Evolutionary conservation across 805 yeast species (phyloP), one percentile per base, ranked within the genome.

Genomic region (Metschnikowia cubensis): DNA sequence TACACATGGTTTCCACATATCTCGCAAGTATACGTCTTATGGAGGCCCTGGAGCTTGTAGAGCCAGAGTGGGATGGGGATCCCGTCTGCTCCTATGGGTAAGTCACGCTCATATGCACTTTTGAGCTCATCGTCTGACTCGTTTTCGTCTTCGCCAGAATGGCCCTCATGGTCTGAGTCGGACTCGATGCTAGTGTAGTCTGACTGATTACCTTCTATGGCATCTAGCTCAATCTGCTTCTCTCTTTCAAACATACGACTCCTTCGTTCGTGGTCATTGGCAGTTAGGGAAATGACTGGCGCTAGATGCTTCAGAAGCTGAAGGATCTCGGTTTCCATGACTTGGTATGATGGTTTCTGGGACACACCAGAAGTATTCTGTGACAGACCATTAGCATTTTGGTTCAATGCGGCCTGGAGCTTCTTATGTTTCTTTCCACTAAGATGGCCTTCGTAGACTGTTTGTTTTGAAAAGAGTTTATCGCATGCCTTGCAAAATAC

Each of bases 41-140:
- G 87, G 10, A 91, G 73, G 0, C 99, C 99, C 59, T 89, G 90
- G 41, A 91, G 71, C 65, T 91, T 94, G 74, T 82, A 91, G 29
- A 94, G 72, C 99, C 99, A 94, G 48, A 76, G 82, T 1, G 99
- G 99, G 29, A 94, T 89, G 0, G 97, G 97, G 37, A 77, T 79
- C 0, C 97, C 97, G 66, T 91, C 97, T 17, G 87, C 79, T 0
- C 96, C 98, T 0, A 88, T 47, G 0, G 96, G 96, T 49, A 88
- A 65, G 49, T 84, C 80, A 49, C 80, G 70, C 17, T 84, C 82
- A 52, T 76, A 76, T 4, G 52, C 53, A 46, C 60, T 65, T 31
- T 63, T 61, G 17, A 60, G 55, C 7, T 60, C 70, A 33, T 63
- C 65, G 5, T 66, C 71, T 11, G 66, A 74, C 13, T 39, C 52